These are phyloP conservation scores for Kwoniella botswanensis DNA, from an alignment of 768 basidiomycete genomes.

Conservation along the genomic window DNA sequence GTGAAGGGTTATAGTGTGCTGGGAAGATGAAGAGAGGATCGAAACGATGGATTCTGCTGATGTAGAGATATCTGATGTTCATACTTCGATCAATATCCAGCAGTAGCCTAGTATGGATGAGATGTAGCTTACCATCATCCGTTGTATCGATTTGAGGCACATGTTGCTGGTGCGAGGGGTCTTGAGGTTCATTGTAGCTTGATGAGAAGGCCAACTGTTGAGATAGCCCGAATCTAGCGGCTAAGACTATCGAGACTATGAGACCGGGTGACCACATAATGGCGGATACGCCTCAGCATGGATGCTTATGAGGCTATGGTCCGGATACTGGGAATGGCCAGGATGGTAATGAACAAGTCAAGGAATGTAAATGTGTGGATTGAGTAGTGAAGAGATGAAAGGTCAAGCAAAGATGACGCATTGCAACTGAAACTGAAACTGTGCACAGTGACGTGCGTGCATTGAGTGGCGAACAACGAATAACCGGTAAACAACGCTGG, in stretches of 20 bases:
- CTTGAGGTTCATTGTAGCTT: neutral
- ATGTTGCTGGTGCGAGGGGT: neutral
- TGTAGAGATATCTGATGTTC: conserved; percentile 13
- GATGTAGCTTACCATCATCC: conserved; percentile 6
- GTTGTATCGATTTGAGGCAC: neutral
- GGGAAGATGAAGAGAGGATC: conserved; percentile 72
- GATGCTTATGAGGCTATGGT: neutral
- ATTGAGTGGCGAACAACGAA: neutral
- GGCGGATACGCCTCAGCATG: neutral
- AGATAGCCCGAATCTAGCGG: conserved; percentile 16
- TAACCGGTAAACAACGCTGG: neutral
- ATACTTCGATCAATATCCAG: too few relatives aligned
- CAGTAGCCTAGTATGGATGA: neutral
- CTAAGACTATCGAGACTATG: conserved; percentile 18
- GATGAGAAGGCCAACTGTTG: conserved; percentile 17
- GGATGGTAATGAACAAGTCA: neutral
- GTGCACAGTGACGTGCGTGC: conserved; percentile 5
- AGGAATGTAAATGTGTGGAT: neutral
- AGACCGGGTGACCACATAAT: conserved; percentile 21
- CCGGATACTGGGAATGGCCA: neutral
- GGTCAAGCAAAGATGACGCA: neutral
- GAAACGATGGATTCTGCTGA: conserved; percentile 67
- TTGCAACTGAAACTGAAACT: neutral
- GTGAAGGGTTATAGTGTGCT: conserved; percentile 74
- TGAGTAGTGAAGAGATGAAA: neutral